phyloP scores from a whole-genome alignment of 345 rosid species.

The Leavenworthia alabamica region DNA sequence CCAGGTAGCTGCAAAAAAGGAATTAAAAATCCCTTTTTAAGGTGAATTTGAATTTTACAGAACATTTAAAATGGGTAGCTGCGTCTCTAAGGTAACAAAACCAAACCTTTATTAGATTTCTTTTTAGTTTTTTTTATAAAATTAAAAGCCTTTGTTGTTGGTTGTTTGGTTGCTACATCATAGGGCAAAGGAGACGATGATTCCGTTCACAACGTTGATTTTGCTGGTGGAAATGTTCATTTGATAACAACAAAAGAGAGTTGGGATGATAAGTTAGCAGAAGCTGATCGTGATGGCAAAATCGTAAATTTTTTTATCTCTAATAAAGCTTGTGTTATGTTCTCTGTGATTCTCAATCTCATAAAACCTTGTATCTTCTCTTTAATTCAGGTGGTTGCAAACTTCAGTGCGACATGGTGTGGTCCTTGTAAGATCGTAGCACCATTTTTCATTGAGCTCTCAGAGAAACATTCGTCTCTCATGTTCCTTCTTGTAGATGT shows the following conservation, averaged over 20 bases:
- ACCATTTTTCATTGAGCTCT: constrained; percentile 53
- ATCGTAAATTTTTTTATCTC: constrained; percentile 37
- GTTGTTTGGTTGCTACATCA: neutral
- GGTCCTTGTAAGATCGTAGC: constrained; percentile 78
- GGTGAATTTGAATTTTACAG: no score
- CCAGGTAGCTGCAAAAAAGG: neutral
- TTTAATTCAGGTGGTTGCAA: constrained; percentile 54
- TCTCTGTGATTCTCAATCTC: neutral
- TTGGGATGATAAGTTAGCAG: constrained; percentile 69
- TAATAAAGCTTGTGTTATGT: neutral
- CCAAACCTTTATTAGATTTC: neutral
- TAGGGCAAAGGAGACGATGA: constrained; percentile 39
- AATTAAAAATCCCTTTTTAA: no score
- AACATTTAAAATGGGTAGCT: constrained; percentile 37
- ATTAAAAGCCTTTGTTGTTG: no score
- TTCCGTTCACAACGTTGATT: constrained; percentile 39
- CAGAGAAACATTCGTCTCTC: constrained; percentile 58
- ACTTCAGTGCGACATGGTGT: constrained; percentile 91
- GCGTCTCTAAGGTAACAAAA: constrained; percentile 38
- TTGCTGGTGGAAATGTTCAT: constrained; percentile 55
- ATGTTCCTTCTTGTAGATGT: constrained; percentile 75
- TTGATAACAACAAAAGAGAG: constrained; percentile 50
- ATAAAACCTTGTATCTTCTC: neutral
- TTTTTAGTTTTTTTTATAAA: neutral
- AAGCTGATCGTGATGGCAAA: constrained; percentile 60